A percentile compares a stretch with the other conserved stretches of the same genome.
phyloP scores from a whole-genome alignment of 2,329 filamentous ascomycete genomes.

The Pyrenophora seminiperda region DNA sequence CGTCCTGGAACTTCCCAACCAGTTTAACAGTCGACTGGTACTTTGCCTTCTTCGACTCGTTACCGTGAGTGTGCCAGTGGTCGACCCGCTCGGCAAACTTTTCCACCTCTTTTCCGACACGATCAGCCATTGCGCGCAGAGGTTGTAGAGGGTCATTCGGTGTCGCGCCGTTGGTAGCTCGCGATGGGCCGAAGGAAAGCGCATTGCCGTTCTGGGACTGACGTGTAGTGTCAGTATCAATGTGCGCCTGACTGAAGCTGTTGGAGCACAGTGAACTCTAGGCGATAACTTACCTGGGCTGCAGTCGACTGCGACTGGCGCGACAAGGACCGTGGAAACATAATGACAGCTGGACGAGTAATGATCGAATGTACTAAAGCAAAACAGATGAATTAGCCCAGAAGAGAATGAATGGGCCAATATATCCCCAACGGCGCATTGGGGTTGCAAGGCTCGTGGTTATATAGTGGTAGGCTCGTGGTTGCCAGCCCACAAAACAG shows the following conservation, averaged over 20 bases:
- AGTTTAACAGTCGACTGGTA: conserved; percentile 57
- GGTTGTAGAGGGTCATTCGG: conserved; percentile 59
- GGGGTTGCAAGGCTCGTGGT: conserved; percentile 9
- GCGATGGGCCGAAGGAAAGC: conserved; percentile 20
- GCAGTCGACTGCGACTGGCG: conserved; percentile 33
- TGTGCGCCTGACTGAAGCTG: conserved; percentile 2
- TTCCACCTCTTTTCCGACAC: conserved; percentile 81
- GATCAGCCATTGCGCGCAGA: conserved; percentile 68
- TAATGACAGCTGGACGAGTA: conserved; percentile 7
- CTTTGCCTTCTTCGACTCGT: conserved; percentile 49
- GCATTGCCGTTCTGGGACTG: conserved; percentile 21
- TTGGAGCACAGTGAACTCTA: neutral
- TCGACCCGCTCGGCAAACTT: conserved; percentile 84
- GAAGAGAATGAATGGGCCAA: neutral
- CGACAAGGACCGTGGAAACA: conserved; percentile 36
- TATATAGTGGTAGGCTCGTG: conserved; percentile 11
- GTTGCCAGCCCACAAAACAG: conserved; percentile 35
- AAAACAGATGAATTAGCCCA: conserved; percentile 1
- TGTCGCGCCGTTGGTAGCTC: conserved; percentile 18
- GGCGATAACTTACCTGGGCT: conserved; percentile 29
- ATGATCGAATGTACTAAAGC: neutral
- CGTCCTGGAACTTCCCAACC: conserved; percentile 52
- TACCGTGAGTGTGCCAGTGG: conserved; percentile 59
- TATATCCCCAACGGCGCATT: conserved; percentile 2
- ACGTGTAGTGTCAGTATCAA: neutral